Evolutionary conservation across 305 asterid species (phyloP).

Genomic region (Fraxinus xanthoxyloides): DNA sequence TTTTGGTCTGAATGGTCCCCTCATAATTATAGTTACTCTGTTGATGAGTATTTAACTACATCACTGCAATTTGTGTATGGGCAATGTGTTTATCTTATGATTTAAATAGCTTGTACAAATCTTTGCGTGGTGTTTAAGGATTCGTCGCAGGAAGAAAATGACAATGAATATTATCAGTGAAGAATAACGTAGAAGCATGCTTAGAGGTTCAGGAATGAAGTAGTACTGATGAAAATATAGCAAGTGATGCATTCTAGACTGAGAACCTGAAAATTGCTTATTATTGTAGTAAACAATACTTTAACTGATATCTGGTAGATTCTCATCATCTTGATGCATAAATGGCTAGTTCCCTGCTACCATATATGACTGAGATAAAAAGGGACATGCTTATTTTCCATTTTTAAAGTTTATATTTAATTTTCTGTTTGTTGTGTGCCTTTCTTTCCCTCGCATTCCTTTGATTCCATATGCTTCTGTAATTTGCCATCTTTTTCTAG

Average conservation of each 20-base stretch:
- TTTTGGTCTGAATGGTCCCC: background rate
- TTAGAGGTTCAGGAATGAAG: slow-evolving; percentile 10
- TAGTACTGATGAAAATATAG: background rate
- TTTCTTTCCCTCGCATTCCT: background rate
- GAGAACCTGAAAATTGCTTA: background rate
- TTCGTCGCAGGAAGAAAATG: background rate
- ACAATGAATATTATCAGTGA: background rate
- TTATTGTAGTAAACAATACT: background rate
- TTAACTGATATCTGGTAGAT: background rate
- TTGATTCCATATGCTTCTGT: background rate
- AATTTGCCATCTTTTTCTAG: background rate
- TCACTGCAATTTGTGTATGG: background rate
- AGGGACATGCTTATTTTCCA: background rate
- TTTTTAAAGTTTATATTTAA: slow-evolving; percentile 17
- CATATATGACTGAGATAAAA: background rate
- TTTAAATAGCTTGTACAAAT: background rate
- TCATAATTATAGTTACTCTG: background rate
- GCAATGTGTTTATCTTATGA: background rate
- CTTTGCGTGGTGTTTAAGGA: background rate
- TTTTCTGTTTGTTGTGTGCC: background rate
- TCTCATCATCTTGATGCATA: background rate
- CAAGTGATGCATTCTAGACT: background rate
- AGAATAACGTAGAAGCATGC: slow-evolving; percentile 9
- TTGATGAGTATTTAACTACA: background rate
- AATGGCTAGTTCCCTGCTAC: background rate